phyloP scores from a whole-genome alignment of 2,329 filamentous ascomycete species.

The Onygenales sp. region DNA sequence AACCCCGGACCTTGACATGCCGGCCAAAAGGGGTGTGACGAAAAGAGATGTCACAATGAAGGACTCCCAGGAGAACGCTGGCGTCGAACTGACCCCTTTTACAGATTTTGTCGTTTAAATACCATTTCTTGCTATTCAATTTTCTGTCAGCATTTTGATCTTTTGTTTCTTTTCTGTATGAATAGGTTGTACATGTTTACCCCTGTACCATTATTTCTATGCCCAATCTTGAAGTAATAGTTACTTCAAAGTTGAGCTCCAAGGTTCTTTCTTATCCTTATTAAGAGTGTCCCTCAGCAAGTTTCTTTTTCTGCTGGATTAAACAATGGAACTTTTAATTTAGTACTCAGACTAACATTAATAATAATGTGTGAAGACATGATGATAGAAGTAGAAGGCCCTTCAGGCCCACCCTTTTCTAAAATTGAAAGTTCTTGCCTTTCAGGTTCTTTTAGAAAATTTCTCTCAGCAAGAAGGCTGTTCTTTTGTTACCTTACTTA shows the following conservation, averaged over 20 bases:
- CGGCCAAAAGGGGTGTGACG: not conserved
- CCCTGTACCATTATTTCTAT: not conserved
- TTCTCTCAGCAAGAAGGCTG: too few relatives aligned
- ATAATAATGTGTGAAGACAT: not conserved
- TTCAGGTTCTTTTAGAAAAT: too few relatives aligned
- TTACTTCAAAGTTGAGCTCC: not conserved
- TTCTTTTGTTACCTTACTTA: too few relatives aligned
- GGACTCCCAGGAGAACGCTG: not conserved
- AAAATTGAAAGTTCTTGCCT: too few relatives aligned
- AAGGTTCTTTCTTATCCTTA: not conserved
- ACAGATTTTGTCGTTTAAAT: not conserved
- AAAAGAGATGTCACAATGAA: not conserved
- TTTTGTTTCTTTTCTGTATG: not conserved
- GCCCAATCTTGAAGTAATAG: not conserved
- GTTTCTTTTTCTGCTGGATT: not conserved
- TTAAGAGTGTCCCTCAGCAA: not conserved
- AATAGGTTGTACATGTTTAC: not conserved
- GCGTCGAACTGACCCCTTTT: not conserved
- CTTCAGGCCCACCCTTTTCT: too few relatives aligned
- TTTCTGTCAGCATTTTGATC: not conserved
- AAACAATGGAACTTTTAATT: not conserved
- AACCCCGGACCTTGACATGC: not conserved
- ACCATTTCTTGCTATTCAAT: not conserved
- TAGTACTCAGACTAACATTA: not conserved
- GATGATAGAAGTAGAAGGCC: too few relatives aligned